Base-by-base conservation (phyloP, 352 stramenopile species). In the Globisporangium rhizosaccharum region DNA sequence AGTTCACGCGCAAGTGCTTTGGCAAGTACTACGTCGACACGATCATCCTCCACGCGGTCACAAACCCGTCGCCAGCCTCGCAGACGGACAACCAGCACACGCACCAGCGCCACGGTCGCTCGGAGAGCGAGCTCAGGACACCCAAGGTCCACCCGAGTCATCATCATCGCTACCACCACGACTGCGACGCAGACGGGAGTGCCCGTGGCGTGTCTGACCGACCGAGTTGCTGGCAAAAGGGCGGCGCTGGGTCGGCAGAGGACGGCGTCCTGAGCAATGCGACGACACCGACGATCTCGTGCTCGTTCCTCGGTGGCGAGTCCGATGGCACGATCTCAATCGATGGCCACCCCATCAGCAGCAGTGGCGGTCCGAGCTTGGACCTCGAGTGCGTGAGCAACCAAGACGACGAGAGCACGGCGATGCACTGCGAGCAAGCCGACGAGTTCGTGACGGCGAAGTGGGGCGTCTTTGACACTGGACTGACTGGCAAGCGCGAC, bases 1-100 rank as follows among this genome's bases (percentile, higher is more conserved):
- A 82, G 62, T 89, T 92, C 57, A 69, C 76, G 65, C 75, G 70
- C 61, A 88, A 88, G 65, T 90, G 80, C 66, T 83, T 90, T 61
- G 78, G 72, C 60, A 85, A 85, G 61, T 71, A 88, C 63, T 90
- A 83, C 44, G 63, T 90, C 37, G 82, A 92, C 65, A 80, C 79
- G 17, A 80, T 90, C 56, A 82, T 92, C 51, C 70, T 92, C 44
- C 80, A 92, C 66, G 72, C 74, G 37, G 70, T 92, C 57, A 42
- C 51, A 8, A 65, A 56, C 15, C 54, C 58, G 9, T n/a, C 18
- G 18, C 17, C 59, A 14, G 15, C 51, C 26, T 23, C 64, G n/a
- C 3, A 44, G 5, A 26, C 23, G 7, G 60, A 71, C 53, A 70
- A 65, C 37, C 71, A 70, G 53, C 65, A 59, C 30, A 30, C 48